These are phyloP conservation scores for Pythium guiyangense DNA, from an alignment of 352 stramenopile genomes.

Conservation along the genomic window DNA sequence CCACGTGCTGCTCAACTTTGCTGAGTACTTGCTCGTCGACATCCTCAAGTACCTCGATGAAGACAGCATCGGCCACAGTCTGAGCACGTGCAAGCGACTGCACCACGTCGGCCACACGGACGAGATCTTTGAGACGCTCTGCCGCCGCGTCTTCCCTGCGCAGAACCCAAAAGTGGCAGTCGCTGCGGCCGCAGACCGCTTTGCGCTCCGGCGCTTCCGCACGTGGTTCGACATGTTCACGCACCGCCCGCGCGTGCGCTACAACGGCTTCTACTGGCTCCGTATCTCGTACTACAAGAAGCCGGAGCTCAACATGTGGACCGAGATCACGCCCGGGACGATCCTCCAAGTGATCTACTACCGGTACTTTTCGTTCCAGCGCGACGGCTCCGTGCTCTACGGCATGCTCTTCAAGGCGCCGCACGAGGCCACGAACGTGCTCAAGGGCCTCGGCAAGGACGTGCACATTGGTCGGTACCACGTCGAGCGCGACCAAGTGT, in stretches of 20 bases:
- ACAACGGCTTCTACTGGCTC: conserved; percentile 82
- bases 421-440: conserved; percentile 36
- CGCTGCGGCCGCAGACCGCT: conserved; percentile 40
- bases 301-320: conserved; percentile 83
- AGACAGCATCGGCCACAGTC: conserved; percentile 55
- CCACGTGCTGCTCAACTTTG: conserved; percentile 54
- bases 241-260: conserved; percentile 55
- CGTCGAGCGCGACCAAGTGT: conserved; percentile 59
- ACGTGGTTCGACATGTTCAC: conserved; percentile 79
- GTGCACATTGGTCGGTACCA: conserved; percentile 53
- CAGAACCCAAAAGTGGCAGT: conserved; percentile 46
- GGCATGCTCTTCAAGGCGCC: conserved; percentile 74
- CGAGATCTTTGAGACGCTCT: conserved; percentile 61
- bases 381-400: conserved; percentile 68
- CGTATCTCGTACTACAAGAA: conserved; percentile 84
- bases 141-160: conserved; percentile 57
- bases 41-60: conserved; percentile 71
- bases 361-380: conserved; percentile 78
- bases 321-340: conserved; percentile 52
- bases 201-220: conserved; percentile 53
- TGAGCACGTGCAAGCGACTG: conserved; percentile 50
- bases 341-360: conserved; percentile 84
- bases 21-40: conserved; percentile 63
- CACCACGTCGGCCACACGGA: conserved; percentile 46
- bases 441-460: conserved; percentile 29